A percentile compares a stretch with the other conserved stretches of the same genome.
Evolutionary conservation across 108 stramenopile species (phyloP).

Genomic region (Nitzschia sp.): DNA sequence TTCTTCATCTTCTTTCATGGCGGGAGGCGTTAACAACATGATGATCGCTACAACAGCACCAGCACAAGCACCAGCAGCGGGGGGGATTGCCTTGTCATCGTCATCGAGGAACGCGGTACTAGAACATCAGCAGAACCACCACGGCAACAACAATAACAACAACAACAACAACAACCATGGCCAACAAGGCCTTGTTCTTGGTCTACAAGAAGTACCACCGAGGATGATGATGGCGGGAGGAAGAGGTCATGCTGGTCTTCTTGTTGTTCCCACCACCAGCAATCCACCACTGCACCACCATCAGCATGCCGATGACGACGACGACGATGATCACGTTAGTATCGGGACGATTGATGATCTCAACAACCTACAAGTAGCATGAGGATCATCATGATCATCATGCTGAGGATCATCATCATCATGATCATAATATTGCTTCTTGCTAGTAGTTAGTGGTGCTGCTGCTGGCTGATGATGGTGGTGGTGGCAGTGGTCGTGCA

Average conservation of each 20-base stretch:
- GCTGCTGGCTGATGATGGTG: neutral
- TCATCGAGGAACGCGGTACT: no score
- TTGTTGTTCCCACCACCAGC: neutral
- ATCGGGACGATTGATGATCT: conserved; percentile 24
- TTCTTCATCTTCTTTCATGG: no score
- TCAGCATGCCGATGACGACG: neutral
- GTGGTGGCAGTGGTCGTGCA: neutral
- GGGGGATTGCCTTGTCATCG: no score
- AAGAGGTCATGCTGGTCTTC: no score
- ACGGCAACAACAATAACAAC: neutral
- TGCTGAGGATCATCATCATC: neutral
- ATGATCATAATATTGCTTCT: neutral
- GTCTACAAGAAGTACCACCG: no score
- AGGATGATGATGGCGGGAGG: no score
- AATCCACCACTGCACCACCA: neutral
- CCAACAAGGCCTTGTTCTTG: no score
- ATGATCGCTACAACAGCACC: no score
- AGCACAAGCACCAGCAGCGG: no score
- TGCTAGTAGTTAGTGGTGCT: no score
- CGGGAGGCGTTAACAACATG: no score
- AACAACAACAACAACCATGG: no score
- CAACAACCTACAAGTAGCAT: conserved; percentile 3
- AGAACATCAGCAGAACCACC: neutral
- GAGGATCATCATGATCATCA: neutral
- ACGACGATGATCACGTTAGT: conserved; percentile 14